Percentiles rank a stretch among this genome's conserved stretches.
Evolutionary conservation across 192 early-diverging fungal species (phyloP).

Genomic region (Coemansia sp.): DNA sequence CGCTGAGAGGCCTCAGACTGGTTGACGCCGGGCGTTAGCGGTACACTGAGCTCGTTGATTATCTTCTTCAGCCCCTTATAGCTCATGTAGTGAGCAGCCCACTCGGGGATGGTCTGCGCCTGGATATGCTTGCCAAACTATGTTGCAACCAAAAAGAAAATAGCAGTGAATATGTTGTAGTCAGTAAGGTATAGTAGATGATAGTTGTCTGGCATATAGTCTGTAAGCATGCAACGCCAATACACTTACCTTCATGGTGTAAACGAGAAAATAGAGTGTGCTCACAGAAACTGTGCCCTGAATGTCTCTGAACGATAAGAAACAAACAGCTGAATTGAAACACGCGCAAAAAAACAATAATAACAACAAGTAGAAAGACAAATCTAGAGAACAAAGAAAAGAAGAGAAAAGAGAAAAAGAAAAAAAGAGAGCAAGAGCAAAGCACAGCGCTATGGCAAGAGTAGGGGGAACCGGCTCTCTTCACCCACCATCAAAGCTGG

Average conservation of each 20-base stretch:
- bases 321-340: conserved; percentile 6
- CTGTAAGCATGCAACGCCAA: background rate
- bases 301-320: background rate
- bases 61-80: conserved; percentile 99
- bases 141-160: background rate
- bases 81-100: conserved; percentile 93
- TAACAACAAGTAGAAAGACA: background rate
- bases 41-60: conserved; percentile 72
- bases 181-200: background rate
- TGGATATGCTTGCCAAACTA: conserved; percentile 99
- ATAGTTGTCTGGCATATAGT: background rate
- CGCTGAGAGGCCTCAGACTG: conserved; percentile 45
- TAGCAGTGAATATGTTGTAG: background rate
- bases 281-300: background rate
- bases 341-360: background rate
- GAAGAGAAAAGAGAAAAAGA: background rate
- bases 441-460: background rate
- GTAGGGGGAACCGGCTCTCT: background rate
- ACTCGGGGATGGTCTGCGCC: conserved; percentile 88
- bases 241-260: conserved; percentile 3
- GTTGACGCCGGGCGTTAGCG: conserved; percentile 45
- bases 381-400: background rate
- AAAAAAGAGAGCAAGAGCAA: background rate
- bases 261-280: background rate
- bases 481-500: background rate